phyloP scores from a whole-genome alignment of 306 rosid genomes.

The Clitoria ternatea region DNA sequence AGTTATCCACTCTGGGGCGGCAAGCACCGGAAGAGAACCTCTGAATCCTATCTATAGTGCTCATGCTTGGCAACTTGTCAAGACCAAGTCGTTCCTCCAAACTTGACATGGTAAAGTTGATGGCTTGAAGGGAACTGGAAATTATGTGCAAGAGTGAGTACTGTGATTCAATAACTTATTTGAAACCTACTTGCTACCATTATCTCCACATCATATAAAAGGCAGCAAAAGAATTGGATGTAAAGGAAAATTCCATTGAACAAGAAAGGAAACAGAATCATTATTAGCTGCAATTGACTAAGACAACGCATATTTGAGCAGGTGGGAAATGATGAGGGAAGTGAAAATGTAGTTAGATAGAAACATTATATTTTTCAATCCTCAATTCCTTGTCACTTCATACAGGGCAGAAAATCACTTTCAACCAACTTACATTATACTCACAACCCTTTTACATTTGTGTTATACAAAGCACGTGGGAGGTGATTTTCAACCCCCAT shows the following conservation, averaged over 20 bases:
- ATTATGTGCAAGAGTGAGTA: constrained; percentile 20
- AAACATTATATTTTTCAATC: background rate
- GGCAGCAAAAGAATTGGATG: background rate
- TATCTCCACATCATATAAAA: background rate
- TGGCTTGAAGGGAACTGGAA: constrained; percentile 23
- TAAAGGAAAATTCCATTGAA: background rate
- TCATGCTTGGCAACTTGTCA: constrained; percentile 90
- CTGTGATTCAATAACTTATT: background rate
- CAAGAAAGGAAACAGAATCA: background rate
- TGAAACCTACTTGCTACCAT: background rate
- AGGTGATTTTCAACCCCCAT: constrained; percentile 20
- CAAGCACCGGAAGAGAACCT: constrained; percentile 74
- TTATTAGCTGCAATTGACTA: background rate
- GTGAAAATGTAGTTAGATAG: background rate
- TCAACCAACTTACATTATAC: constrained; percentile 3
- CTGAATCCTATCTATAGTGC: constrained; percentile 67
- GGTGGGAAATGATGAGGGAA: constrained; percentile 9
- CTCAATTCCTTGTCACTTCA: background rate
- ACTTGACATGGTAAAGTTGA: constrained; percentile 66
- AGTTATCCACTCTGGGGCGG: constrained; percentile 60
- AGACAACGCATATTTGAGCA: background rate
- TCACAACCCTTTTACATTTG: background rate
- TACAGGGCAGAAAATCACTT: constrained; percentile 5
- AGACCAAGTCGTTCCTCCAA: constrained; percentile 89
- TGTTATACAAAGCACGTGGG: background rate